Evolutionary conservation across 2,329 filamentous ascomycete species (phyloP).

Genomic region (Setomelanomma holmii): DNA sequence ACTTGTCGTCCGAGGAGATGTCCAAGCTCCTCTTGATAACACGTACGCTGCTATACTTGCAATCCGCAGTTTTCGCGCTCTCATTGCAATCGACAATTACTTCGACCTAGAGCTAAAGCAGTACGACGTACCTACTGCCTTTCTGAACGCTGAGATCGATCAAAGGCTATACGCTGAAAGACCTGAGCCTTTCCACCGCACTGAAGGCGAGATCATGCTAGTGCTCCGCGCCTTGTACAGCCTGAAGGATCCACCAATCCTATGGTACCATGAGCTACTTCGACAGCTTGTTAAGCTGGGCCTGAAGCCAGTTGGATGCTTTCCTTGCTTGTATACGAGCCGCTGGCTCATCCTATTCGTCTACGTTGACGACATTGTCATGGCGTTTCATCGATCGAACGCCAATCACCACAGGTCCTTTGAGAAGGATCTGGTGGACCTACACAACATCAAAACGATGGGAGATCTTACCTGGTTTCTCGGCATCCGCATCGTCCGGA

Average conservation of each 20-base stretch:
- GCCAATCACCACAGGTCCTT: not conserved
- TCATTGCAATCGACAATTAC: conserved; percentile 24
- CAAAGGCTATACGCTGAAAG: not conserved
- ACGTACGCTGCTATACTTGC: too few relatives aligned
- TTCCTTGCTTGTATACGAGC: not conserved
- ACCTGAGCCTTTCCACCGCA: not conserved
- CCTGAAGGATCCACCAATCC: not conserved
- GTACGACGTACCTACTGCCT: conserved; percentile 27
- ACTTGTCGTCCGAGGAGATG: not conserved
- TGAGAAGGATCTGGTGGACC: not conserved
- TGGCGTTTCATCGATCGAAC: not conserved
- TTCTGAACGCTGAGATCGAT: conserved; percentile 20
- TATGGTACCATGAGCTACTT: not conserved
- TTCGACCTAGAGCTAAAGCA: conserved; percentile 24
- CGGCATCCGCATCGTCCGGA: not conserved
- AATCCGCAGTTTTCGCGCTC: conserved; percentile 9
- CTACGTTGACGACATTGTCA: too few relatives aligned
- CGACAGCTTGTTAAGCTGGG: not conserved
- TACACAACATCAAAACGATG: not conserved
- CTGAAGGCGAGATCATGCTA: not conserved
- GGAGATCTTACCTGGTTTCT: not conserved
- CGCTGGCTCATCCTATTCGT: not conserved
- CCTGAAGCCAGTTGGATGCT: not conserved
- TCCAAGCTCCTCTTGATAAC: not conserved
- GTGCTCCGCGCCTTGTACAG: not conserved